phyloP scores from a whole-genome alignment of 2,329 filamentous ascomycete genomes.

The Mycocentrospora acerina region DNA sequence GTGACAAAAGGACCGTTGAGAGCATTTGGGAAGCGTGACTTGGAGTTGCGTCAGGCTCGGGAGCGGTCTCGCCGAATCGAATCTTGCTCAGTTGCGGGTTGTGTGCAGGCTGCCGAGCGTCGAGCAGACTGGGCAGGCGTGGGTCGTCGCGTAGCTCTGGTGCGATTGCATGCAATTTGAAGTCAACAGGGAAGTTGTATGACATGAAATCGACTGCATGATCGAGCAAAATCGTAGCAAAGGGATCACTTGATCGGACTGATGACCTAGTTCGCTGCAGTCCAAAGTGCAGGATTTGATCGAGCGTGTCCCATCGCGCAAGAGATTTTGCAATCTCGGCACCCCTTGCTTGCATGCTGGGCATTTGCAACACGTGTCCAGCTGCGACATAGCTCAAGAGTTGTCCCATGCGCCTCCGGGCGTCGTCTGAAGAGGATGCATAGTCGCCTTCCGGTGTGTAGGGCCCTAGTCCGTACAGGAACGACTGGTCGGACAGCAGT shows the following conservation, averaged over 20 bases:
- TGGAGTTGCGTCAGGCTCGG: constrained; percentile 44
- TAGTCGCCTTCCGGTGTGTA: constrained; percentile 27
- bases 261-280: constrained; percentile 47
- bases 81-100: constrained; percentile 64
- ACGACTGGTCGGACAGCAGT: constrained; percentile 26
- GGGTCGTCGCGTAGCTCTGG: constrained; percentile 51
- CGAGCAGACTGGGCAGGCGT: constrained; percentile 45
- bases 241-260: constrained; percentile 46
- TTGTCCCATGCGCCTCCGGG: constrained; percentile 39
- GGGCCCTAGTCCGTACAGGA: constrained; percentile 33
- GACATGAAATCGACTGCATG: constrained; percentile 61
- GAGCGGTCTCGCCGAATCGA: constrained; percentile 68
- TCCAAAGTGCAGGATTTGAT: constrained; percentile 62
- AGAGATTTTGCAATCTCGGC: constrained; percentile 61
- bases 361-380: constrained; percentile 60
- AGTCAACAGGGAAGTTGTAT: constrained; percentile 60
- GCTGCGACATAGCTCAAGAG: constrained; percentile 64
- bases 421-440: constrained; percentile 25
- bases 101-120: constrained; percentile 41
- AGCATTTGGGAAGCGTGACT: constrained; percentile 52
- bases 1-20: constrained; percentile 68
- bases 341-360: constrained; percentile 58
- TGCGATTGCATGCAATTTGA: constrained; percentile 58
- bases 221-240: constrained; percentile 57
- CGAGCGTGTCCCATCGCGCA: constrained; percentile 64